These are phyloP conservation scores for Talaromyces amestolkiae DNA, from an alignment of 2,329 filamentous ascomycete genomes.

Conservation along the genomic window DNA sequence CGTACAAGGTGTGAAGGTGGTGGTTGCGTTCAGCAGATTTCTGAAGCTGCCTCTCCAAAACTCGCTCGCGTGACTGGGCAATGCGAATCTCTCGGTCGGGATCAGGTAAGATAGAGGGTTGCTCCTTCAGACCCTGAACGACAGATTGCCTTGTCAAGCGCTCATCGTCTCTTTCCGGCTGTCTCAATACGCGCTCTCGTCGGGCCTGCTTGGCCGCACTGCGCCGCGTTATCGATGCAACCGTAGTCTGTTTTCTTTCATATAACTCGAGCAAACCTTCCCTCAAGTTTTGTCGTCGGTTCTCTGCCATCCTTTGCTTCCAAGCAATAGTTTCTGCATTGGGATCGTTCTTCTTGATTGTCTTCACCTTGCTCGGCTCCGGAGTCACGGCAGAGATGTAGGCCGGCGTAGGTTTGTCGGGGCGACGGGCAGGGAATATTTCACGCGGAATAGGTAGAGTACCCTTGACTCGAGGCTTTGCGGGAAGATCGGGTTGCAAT, in stretches of 20 bases:
- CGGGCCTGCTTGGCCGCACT: constrained; percentile 52
- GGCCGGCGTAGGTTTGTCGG: constrained; percentile 59
- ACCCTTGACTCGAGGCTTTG: constrained; percentile 62
- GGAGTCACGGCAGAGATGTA: constrained; percentile 64
- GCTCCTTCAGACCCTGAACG: constrained; percentile 50
- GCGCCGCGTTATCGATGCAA: constrained; percentile 36
- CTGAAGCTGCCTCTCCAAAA: constrained; percentile 46
- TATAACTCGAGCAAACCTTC: constrained; percentile 70
- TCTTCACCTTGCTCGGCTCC: constrained; percentile 43
- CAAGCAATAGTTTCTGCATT: constrained; percentile 57
- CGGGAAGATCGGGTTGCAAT: constrained; percentile 63
- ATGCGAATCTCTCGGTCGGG: constrained; percentile 58
- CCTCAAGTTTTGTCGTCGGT: constrained; percentile 68
- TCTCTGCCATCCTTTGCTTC: constrained; percentile 70
- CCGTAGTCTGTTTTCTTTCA: constrained; percentile 56
- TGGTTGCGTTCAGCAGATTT: constrained; percentile 64
- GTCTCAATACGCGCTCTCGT: constrained; percentile 53
- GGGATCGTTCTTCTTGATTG: constrained; percentile 36
- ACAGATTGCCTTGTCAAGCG: constrained; percentile 69
- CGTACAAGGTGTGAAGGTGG: constrained; percentile 81
- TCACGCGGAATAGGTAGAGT: constrained; percentile 78
- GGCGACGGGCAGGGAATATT: constrained; percentile 64
- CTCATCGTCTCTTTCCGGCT: constrained; percentile 73
- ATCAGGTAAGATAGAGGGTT: constrained; percentile 58
- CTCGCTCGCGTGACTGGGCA: constrained; percentile 42